These are phyloP conservation scores for Iris macrosiphon DNA, from an alignment of 106 monocot species.

Conservation along the genomic window DNA sequence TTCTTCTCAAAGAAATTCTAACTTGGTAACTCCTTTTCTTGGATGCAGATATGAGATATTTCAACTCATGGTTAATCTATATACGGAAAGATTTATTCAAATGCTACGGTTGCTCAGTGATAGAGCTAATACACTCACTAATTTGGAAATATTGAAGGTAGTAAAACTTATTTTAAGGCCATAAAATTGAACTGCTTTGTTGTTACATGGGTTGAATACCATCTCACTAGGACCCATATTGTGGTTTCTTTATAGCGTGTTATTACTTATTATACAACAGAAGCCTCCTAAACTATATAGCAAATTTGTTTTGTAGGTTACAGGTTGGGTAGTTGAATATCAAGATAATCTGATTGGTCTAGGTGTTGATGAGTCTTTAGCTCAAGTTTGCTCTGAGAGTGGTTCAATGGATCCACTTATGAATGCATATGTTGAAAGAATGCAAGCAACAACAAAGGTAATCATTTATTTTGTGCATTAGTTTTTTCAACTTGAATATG, in stretches of 20 bases:
- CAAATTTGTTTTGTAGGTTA: slow-evolving; percentile 47
- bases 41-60: slow-evolving; percentile 94
- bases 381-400: slow-evolving; percentile 99
- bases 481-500: too few relatives aligned
- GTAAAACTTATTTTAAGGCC: neutral
- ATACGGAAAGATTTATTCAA: slow-evolving; percentile 98
- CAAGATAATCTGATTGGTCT: slow-evolving; percentile 90
- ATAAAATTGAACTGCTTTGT: neutral
- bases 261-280: neutral
- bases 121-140: slow-evolving; percentile 74
- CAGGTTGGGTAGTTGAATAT: slow-evolving; percentile 97
- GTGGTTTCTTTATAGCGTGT: slow-evolving; percentile 2
- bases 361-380: slow-evolving; percentile 96
- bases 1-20: too few relatives aligned
- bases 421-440: slow-evolving; percentile 98
- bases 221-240: neutral
- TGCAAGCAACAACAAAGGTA: slow-evolving; percentile 93
- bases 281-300: neutral
- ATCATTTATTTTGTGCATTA: neutral
- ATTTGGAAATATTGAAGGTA: slow-evolving; percentile 98
- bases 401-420: slow-evolving; percentile 99
- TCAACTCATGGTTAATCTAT: slow-evolving; percentile 97
- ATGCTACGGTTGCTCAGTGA: slow-evolving; percentile 96
- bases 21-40: slow-evolving; percentile 4
- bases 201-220: neutral